Evolutionary conservation across 768 basidiomycete species (phyloP).

Genomic region (Boletellus ananas): DNA sequence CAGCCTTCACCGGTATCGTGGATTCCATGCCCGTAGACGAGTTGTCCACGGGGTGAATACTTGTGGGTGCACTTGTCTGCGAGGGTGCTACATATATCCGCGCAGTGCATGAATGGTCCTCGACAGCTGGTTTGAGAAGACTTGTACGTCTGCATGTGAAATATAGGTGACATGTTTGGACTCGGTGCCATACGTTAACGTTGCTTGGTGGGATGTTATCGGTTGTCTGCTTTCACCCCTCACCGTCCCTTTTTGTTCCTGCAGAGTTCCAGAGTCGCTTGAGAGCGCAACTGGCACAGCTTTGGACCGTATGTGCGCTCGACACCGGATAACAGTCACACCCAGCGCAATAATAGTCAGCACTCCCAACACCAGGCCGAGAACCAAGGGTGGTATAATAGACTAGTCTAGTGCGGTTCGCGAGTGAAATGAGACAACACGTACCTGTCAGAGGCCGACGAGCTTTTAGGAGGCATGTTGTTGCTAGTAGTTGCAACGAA

Average conservation of each 20-base stretch:
- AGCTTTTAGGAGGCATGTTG: not conserved
- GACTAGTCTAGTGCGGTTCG: not conserved
- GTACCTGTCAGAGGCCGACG: constrained; percentile 8
- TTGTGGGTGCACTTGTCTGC: constrained; percentile 1
- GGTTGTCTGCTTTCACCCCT: not conserved
- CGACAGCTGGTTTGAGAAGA: constrained; percentile 9
- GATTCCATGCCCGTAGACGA: constrained; percentile 7
- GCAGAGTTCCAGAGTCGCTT: not conserved
- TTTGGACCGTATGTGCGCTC: not conserved
- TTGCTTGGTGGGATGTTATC: not conserved
- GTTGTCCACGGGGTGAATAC: constrained; percentile 4
- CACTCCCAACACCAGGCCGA: constrained; percentile 7
- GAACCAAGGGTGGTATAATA: constrained; percentile 7
- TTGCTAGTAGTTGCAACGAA: too few species aligned
- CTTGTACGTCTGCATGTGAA: constrained; percentile 4
- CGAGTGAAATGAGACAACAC: not conserved
- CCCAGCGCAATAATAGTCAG: constrained; percentile 6
- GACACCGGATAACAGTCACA: constrained; percentile 3
- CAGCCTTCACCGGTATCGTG: not conserved
- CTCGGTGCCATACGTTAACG: not conserved
- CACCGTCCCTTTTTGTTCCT: not conserved
- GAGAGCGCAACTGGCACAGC: not conserved
- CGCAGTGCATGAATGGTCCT: constrained; percentile 13
- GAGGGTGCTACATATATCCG: constrained; percentile 5
- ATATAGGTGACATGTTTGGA: not conserved